A percentile compares a stretch with the other conserved stretches of the same genome.
These are phyloP conservation scores for Beauveria varroae DNA, from an alignment of 2,329 filamentous ascomycete genomes.

Conservation along the genomic window DNA sequence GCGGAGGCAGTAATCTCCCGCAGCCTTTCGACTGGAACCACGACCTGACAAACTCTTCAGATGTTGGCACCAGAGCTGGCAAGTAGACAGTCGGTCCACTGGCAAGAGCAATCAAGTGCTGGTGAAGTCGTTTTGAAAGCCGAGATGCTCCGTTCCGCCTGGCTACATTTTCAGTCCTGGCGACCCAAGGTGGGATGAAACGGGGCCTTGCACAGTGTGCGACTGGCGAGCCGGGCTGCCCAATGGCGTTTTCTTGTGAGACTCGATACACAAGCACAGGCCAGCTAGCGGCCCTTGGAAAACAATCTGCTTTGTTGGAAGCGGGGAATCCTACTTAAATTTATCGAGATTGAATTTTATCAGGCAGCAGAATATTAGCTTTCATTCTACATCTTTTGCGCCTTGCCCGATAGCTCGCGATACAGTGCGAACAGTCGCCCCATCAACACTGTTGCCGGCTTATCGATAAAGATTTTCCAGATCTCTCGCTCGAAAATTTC, in stretches of 20 bases:
- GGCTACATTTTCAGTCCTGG: constrained; percentile 1
- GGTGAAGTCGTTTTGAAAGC: background rate
- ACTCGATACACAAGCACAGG: background rate
- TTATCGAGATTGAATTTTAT: background rate
- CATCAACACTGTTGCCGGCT: background rate
- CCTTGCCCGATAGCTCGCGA: too few relatives aligned
- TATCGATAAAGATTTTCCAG: constrained; percentile 10
- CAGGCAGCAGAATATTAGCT: too few relatives aligned
- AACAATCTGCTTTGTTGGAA: too few relatives aligned
- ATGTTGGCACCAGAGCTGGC: background rate
- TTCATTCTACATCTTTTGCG: background rate
- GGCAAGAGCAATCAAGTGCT: background rate
- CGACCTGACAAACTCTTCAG: background rate
- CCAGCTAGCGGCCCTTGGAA: background rate
- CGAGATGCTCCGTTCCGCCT: background rate
- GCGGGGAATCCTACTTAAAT: background rate
- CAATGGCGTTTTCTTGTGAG: background rate
- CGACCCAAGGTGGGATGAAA: constrained; percentile 8
- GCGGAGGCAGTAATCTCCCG: background rate
- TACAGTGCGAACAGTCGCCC: background rate
- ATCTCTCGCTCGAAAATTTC: background rate
- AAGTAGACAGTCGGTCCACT: background rate
- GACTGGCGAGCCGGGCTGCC: background rate
- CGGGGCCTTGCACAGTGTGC: constrained; percentile 10
- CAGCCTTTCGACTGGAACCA: background rate